Percentiles rank a stretch among this genome's conserved stretches.
phyloP scores from a whole-genome alignment of 352 stramenopile genomes.

The Phytopythium montanum region DNA sequence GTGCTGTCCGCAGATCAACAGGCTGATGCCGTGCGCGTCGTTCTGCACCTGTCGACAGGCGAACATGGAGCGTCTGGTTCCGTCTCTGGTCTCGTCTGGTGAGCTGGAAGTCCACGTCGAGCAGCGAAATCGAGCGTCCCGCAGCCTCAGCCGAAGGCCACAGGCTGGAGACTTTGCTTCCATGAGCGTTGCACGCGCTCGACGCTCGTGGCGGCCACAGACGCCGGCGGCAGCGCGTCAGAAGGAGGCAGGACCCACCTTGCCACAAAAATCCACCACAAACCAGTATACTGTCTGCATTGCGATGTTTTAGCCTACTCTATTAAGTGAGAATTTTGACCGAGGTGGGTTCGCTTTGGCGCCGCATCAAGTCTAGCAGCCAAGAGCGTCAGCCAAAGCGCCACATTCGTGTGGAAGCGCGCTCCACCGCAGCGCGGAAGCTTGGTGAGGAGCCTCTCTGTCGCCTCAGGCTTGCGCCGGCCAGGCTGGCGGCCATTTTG shows the following conservation, averaged over 20 bases:
- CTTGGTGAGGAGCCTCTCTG: not conserved
- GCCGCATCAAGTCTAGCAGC: not conserved
- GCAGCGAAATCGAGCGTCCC: not conserved
- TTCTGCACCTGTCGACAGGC: not conserved
- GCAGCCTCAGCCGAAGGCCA: not conserved
- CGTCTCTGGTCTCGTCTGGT: conserved; percentile 1
- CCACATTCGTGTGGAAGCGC: not conserved
- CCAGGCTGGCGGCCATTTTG: not conserved
- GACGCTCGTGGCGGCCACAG: not conserved
- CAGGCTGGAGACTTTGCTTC: not conserved
- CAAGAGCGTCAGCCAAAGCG: not conserved
- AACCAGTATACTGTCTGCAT: not conserved
- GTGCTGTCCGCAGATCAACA: not conserved
- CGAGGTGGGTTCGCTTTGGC: not conserved
- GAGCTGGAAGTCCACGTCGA: not conserved
- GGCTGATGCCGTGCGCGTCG: not conserved
- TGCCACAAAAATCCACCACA: conserved; percentile 1
- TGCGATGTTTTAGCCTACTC: not conserved
- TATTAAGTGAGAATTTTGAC: not conserved
- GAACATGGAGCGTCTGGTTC: not conserved
- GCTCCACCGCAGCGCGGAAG: not conserved
- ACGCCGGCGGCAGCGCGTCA: not conserved
- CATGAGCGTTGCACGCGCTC: not conserved
- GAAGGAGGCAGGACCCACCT: not conserved
- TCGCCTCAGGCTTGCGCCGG: not conserved